phyloP scores from a whole-genome alignment of 1,284 basidiomycete species.

The Peniophora sp. region DNA sequence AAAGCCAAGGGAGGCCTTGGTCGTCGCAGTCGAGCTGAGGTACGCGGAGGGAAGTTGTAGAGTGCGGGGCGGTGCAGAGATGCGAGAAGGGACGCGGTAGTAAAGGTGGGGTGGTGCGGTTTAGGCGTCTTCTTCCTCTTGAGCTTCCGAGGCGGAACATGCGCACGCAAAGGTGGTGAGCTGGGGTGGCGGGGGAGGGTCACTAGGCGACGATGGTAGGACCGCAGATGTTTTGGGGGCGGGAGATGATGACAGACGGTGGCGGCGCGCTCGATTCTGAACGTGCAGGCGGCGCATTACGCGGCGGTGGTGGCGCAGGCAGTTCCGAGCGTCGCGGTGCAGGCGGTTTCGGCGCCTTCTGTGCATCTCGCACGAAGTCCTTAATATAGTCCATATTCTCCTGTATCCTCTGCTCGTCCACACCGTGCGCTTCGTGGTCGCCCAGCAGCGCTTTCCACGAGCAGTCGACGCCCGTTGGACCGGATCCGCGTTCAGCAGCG shows the following conservation, averaged over 20 bases:
- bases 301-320: too few species aligned
- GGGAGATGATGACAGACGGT: too few species aligned
- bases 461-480: conserved; percentile 84
- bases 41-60: conserved; percentile 21
- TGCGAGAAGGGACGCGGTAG: too few species aligned
- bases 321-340: too few species aligned
- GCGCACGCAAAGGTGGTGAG: conserved; percentile 3
- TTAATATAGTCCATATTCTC: too few species aligned
- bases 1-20: conserved; percentile 63
- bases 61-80: conserved; percentile 25
- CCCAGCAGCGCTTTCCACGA: conserved; percentile 82
- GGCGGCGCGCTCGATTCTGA: too few species aligned
- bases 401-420: conserved; percentile 57
- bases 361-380: too few species aligned
- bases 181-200: conserved; percentile 22
- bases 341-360: too few species aligned
- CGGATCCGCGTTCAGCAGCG: conserved; percentile 81
- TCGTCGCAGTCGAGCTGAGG: conserved; percentile 35
- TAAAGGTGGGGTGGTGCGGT: too few species aligned
- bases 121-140: too few species aligned
- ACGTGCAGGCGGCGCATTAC: too few species aligned
- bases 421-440: conserved; percentile 64
- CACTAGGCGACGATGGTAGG: conserved; percentile 26
- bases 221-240: conserved; percentile 23
- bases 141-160: conserved; percentile 16